Evolutionary conservation across 1,139 yeast species (phyloP), one percentile per base, ranked within the genome.

Genomic region (Entelexis sorbosivorans): DNA sequence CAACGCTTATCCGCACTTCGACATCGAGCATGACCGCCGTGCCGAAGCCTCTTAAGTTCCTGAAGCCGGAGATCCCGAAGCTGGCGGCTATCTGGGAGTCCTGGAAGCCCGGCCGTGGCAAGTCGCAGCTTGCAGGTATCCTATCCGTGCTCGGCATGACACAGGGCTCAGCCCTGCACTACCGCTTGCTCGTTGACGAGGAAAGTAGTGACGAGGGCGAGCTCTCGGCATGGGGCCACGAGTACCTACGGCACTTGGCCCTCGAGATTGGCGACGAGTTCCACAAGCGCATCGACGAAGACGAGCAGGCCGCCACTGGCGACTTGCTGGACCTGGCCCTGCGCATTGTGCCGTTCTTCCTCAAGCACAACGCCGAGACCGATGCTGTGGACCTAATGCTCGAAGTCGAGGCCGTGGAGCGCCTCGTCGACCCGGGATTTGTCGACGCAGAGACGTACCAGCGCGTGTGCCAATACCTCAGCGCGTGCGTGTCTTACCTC

Each of bases 11-110:
- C 61, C 81, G 87, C 60, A 94, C 94, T 49, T 85, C 97, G 16
- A 91, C 98, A 4, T 86, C 96, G 33, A 88, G 97, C 9, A 91
- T 91, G 96, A 93, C 98, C 2, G 99, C 99, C 1, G 98, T 93
- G 45, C 99, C 99, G 44, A 93, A 91, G 67, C 98, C 99, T 14
- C 77, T 91, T 69, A 93, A 93, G 71, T 93, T 93, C 66, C 75
- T 93, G 60, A 80, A 96, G 63, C 95, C 97, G 16, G 87, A 81
- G 61, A 91, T 82, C 65, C 82, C 82, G 19, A 65, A 74, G 31
- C 73, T 91, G 63, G 77, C 79, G 44, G 76, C 72, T 50, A 69
- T 84, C 39, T 85, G 83, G 65, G 81, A 78, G 45, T 70, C 73
- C 34, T 88, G 96, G 96, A 59, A 59, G 11, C 57, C 58, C 26